These are phyloP conservation scores for Monosporascus ibericus DNA, from an alignment of 2,329 filamentous ascomycete species.

Conservation along the genomic window DNA sequence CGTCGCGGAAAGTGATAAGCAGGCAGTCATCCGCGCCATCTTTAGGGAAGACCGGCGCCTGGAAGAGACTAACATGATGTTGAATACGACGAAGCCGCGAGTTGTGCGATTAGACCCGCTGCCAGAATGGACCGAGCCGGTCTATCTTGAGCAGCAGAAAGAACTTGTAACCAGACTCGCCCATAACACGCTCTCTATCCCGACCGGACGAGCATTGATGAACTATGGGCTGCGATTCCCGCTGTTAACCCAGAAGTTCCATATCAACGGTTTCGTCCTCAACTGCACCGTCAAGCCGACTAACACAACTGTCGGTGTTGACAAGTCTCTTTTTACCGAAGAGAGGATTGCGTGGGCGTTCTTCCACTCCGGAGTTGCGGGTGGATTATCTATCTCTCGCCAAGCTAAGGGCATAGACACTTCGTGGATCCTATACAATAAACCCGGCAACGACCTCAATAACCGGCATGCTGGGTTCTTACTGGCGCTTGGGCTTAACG, in stretches of 20 bases:
- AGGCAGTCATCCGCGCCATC: constrained; percentile 75
- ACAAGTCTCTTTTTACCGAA: constrained; percentile 80
- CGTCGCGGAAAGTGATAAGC: constrained; percentile 75
- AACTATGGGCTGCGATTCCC: constrained; percentile 85
- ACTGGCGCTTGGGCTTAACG: constrained; percentile 84
- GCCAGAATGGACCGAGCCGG: constrained; percentile 75
- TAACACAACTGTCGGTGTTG: constrained; percentile 88
- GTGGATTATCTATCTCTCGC: constrained; percentile 83
- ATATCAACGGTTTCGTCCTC: constrained; percentile 83
- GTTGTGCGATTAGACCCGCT: constrained; percentile 71
- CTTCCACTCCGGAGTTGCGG: constrained; percentile 94
- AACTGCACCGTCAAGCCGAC: constrained; percentile 88
- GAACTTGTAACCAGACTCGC: constrained; percentile 82
- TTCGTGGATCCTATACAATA: constrained; percentile 98
- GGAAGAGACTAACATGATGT: constrained; percentile 73
- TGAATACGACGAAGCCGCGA: constrained; percentile 80
- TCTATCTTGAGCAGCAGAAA: constrained; percentile 88
- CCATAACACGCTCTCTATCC: constrained; percentile 80
- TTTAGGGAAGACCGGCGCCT: constrained; percentile 89
- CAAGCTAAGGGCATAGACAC: constrained; percentile 92
- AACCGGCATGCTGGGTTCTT: constrained; percentile 96
- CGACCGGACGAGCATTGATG: constrained; percentile 78
- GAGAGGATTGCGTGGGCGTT: constrained; percentile 98
- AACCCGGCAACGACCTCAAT: constrained; percentile 76
- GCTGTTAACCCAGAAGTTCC: constrained; percentile 85